Base-by-base conservation (phyloP, 495 filamentous ascomycete genomes). In the Penicillium soppii region DNA sequence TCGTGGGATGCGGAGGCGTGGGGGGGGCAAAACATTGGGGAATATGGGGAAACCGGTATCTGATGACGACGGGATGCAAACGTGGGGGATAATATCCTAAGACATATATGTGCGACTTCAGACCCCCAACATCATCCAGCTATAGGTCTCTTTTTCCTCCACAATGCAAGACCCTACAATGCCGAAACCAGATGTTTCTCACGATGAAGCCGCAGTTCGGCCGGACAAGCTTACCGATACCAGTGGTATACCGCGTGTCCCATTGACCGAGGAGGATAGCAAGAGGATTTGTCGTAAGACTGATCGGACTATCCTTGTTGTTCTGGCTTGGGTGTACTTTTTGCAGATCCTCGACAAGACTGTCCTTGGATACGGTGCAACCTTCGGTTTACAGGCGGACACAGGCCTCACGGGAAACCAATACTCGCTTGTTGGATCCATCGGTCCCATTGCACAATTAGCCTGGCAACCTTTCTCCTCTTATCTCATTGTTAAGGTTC, bases 381-480 rank as follows among this genome's bases (percentile, higher is more conserved):
- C 81, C 7, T 85, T 84, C 44, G 83, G 83, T n/a, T 65, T 88
- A 15, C 67, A 70, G 27, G 59, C 74, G 22, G 81, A 83, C 50
- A 78, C 76, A 0, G 44, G 73, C 20, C 72, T 87, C 13, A 73
- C 65, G 0, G 82, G 82, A 6, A 75, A 81, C 54, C 72, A 86
- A 52, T 86, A 85, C 59, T 85, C 82, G 0, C 53, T 85, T 0
- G 54, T 88, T 4, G 81, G 83, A 1, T 82, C 79, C 4, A 84
- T 86, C 21, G 76, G 75, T 1, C 78, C 83, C 1, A 83, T 85
- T 49, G 83, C 83, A 8, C 83, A 87, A 64, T 72, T 88, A 41
- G 75, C 68, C 25, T 86, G 81, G 82, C 83, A 86, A 63, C 84
- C 83, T 2, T 81, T 86, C 61, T 85, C 84, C 1, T 82, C 80